phyloP scores from a whole-genome alignment of 176 grass and related monocot genomes.

The Chloris gayana region DNA sequence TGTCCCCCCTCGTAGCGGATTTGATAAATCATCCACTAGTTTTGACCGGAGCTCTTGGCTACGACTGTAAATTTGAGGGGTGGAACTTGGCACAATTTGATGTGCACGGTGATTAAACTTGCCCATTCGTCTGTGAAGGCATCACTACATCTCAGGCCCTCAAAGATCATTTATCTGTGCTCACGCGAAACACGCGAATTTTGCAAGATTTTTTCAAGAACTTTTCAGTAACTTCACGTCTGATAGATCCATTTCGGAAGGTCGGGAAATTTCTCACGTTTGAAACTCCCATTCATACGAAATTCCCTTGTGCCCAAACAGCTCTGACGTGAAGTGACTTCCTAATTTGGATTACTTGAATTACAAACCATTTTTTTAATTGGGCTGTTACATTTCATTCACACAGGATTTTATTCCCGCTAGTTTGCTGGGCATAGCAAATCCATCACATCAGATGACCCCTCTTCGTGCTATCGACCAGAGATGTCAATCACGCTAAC shows the following conservation, averaged over 20 bases:
- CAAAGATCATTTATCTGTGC: background rate
- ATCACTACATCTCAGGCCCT: background rate
- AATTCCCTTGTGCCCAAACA: no score
- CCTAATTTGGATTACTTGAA: no score
- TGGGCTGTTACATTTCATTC: background rate
- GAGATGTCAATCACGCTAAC: background rate
- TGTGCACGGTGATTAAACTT: background rate
- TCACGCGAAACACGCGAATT: no score
- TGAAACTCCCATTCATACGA: no score
- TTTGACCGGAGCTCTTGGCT: background rate
- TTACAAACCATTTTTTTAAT: background rate
- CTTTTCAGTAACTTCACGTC: no score
- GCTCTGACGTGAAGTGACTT: no score
- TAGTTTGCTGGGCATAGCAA: background rate
- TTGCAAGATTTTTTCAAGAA: no score
- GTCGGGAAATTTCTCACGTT: no score
- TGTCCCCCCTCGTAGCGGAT: background rate
- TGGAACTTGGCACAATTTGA: background rate
- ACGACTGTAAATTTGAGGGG: background rate
- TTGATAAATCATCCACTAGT: background rate
- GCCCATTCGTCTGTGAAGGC: no score
- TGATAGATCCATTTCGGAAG: no score
- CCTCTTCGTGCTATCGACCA: background rate
- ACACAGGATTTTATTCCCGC: background rate
- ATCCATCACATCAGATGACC: background rate